Evolutionary conservation across 768 basidiomycete genomes (phyloP).

Genomic region (Tulasnella sp.): DNA sequence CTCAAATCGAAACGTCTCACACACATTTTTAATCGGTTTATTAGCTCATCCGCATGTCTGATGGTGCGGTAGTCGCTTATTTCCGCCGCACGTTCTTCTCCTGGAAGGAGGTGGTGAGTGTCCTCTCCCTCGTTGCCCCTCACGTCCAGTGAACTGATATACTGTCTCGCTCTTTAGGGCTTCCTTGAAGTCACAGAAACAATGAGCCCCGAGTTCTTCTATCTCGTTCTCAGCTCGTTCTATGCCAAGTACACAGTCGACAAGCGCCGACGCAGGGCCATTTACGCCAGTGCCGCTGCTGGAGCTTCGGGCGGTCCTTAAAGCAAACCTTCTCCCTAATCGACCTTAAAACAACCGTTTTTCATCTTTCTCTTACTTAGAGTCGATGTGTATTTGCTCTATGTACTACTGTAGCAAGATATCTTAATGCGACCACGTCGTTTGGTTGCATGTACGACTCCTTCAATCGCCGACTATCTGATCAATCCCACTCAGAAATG

Average conservation of each 20-base stretch:
- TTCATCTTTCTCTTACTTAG: neutral
- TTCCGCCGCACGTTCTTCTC: slow-evolving; percentile 1
- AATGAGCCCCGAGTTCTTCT: neutral
- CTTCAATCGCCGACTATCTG: no score
- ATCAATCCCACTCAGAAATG: no score
- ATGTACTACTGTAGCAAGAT: neutral
- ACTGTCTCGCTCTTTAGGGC: neutral
- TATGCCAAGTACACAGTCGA: neutral
- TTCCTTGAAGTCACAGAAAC: neutral
- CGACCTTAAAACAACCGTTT: neutral
- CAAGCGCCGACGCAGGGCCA: neutral
- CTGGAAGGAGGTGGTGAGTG: slow-evolving; percentile 9
- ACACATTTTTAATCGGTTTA: neutral
- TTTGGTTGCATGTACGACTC: no score
- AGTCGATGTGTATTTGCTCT: neutral
- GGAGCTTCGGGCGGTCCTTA: slow-evolving; percentile 8
- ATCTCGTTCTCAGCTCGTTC: neutral
- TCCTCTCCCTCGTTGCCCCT: neutral
- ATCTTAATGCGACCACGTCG: neutral
- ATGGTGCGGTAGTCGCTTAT: neutral
- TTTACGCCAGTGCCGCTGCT: neutral
- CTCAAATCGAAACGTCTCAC: neutral
- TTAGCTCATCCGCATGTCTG: slow-evolving; percentile 2
- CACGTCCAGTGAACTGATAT: neutral
- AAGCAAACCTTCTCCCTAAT: neutral